These are phyloP conservation scores for Pseudogymnoascus sp. DNA, from an alignment of 2,329 filamentous ascomycete species.

Conservation along the genomic window DNA sequence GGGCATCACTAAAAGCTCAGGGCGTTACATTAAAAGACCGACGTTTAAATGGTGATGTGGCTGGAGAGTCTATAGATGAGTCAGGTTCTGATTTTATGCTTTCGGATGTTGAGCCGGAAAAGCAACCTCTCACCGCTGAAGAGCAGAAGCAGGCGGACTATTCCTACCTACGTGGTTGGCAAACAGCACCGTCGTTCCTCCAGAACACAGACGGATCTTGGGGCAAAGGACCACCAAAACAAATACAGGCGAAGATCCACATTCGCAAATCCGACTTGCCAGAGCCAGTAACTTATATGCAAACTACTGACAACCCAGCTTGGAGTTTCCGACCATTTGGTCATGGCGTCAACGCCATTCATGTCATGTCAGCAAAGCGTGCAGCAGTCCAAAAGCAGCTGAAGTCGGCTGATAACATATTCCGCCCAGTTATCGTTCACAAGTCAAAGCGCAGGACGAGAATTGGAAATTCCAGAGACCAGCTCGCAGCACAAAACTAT, in stretches of 20 bases:
- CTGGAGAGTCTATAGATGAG: background rate
- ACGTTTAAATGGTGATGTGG: background rate
- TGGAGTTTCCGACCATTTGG: slow-evolving; percentile 27
- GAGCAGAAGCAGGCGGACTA: background rate
- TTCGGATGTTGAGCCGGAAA: background rate
- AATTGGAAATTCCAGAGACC: background rate
- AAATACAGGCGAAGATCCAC: background rate
- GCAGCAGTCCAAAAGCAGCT: slow-evolving; percentile 3
- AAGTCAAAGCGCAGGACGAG: background rate
- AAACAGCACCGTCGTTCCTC: slow-evolving; percentile 9
- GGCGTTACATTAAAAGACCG: slow-evolving; percentile 4
- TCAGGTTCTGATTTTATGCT: background rate
- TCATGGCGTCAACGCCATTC: slow-evolving; percentile 27
- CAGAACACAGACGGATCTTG: slow-evolving; percentile 7
- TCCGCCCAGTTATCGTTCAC: slow-evolving; percentile 4
- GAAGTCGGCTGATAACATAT: background rate
- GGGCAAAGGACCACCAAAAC: slow-evolving; percentile 9
- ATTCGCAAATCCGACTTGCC: slow-evolving; percentile 16
- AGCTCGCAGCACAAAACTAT: background rate
- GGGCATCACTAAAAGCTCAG: background rate
- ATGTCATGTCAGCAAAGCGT: slow-evolving; percentile 21
- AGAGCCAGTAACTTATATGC: slow-evolving; percentile 27
- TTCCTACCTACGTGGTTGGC: slow-evolving; percentile 15
- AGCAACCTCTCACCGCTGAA: background rate
- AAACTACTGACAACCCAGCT: slow-evolving; percentile 20